Percentiles rank a stretch among this genome's conserved stretches.
Conservation (phyloP, 2,329 filamentous ascomycete species). For the Fusarium ambrosium region DNA sequence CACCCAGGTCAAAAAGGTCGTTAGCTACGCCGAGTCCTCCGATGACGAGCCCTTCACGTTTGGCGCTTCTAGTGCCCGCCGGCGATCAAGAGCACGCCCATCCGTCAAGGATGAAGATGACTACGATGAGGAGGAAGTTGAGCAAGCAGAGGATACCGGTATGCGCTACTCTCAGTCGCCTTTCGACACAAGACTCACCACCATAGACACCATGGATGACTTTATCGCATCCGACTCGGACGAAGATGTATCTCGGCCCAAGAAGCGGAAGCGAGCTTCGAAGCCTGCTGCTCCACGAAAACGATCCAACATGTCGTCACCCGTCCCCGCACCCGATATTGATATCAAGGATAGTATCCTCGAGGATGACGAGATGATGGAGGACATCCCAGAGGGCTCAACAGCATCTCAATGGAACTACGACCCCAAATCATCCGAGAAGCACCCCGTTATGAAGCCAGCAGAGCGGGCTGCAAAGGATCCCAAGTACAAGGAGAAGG, state of each 20-base stretch:
- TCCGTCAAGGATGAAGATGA: constrained; percentile 78
- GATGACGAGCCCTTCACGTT: constrained; percentile 78
- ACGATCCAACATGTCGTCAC: constrained; percentile 67
- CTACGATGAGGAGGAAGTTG: constrained; percentile 76
- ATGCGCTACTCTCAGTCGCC: constrained; percentile 11
- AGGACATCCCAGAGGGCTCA: constrained; percentile 72
- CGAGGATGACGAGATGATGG: constrained; percentile 68
- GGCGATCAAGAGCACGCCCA: constrained; percentile 64
- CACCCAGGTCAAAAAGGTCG: constrained; percentile 64
- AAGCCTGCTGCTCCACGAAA: constrained; percentile 71
- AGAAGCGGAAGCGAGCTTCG: constrained; percentile 80
- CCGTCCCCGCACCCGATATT: constrained; percentile 27
- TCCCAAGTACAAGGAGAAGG: constrained; percentile 71
- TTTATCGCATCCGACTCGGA: constrained; percentile 91
- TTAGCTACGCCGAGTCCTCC: constrained; percentile 90
- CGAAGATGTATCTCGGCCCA: constrained; percentile 67
- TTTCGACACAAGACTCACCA: constrained; percentile 9
- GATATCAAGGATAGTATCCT: constrained; percentile 59
- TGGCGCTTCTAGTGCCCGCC: constrained; percentile 55
- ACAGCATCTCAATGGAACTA: constrained; percentile 87
- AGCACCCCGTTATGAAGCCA: constrained; percentile 53
- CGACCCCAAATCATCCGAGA: constrained; percentile 62
- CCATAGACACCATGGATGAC: constrained; percentile 79
- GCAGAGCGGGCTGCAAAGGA: constrained; percentile 46
- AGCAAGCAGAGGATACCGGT: constrained; percentile 74